phyloP scores from a whole-genome alignment of 2,329 filamentous ascomycete species.

The Fonsecaea nubica region DNA sequence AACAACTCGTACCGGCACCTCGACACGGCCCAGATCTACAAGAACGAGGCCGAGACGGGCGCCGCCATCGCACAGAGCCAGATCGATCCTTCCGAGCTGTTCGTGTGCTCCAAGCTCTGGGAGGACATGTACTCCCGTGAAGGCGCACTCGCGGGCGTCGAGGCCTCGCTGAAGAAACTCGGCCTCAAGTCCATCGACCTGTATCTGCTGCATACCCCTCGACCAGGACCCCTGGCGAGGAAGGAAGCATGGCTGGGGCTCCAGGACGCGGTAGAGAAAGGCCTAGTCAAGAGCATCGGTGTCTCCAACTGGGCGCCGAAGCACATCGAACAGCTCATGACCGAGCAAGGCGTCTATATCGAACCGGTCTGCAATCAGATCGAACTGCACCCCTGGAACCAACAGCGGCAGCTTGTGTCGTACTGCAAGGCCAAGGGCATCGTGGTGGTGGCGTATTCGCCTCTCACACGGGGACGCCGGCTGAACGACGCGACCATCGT shows the following conservation, averaged over 20 bases:
- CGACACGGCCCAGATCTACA: slow-evolving; percentile 70
- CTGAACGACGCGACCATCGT: slow-evolving; percentile 37
- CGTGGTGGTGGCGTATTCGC: slow-evolving; percentile 28
- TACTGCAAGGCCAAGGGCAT: slow-evolving; percentile 20
- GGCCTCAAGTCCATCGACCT: slow-evolving; percentile 56
- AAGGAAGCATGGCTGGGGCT: slow-evolving; percentile 70
- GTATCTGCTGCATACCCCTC: slow-evolving; percentile 69
- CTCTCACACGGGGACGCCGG: slow-evolving; percentile 38
- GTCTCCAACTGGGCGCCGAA: slow-evolving; percentile 32
- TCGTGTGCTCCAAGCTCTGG: slow-evolving; percentile 83
- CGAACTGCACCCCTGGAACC: slow-evolving; percentile 41
- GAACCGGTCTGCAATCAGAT: slow-evolving; percentile 42
- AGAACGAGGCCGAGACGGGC: slow-evolving; percentile 71
- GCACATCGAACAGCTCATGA: slow-evolving; percentile 34
- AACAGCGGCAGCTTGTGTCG: slow-evolving; percentile 36
- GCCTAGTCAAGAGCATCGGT: slow-evolving; percentile 32
- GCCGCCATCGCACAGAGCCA: slow-evolving; percentile 64
- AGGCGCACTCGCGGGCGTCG: slow-evolving; percentile 67
- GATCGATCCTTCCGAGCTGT: slow-evolving; percentile 65
- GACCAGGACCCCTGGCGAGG: slow-evolving; percentile 59
- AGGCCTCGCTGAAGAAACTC: slow-evolving; percentile 50
- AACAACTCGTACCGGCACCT: slow-evolving; percentile 52
- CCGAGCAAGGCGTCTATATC: slow-evolving; percentile 29
- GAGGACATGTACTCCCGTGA: slow-evolving; percentile 70
- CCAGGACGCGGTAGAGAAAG: slow-evolving; percentile 51